Base-by-base conservation (phyloP, 371 early-diverging fungal genomes). In the Lichtheimia ornata region DNA sequence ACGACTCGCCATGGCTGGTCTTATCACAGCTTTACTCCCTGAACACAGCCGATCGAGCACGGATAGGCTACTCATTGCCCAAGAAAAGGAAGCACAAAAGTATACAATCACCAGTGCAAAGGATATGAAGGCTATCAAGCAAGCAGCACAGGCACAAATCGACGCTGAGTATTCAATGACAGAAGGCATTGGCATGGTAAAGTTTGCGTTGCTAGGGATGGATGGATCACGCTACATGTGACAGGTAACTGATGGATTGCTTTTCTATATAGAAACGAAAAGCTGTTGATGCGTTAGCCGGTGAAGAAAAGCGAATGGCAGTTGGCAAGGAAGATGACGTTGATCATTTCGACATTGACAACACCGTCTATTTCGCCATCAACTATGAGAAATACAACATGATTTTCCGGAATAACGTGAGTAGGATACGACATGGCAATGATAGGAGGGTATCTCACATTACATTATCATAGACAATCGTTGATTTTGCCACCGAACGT, bases 381-480 rank as follows among this genome's bases (percentile, higher is more conserved):
- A 92, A 94, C 66, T 88, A 78, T 67, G 90, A 92, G 15, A 84
- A 85, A 49, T 91, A 88, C 66, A 91, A 90, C 61, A 84, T 94
- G 60, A 71, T 84, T 20, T 77, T 90, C 60, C 86, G 95, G 62
- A 94, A 92, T 64, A 83, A 78, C 62, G 87, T 87, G 71, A 28
- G 71, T 41, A 14, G 12, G 7, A 5, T 28, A n/a, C 5, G 0
- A 5, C 14, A 11, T 17, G 18, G 5, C 17, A 6, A 35, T 11
- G 9, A 9, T 11, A 35, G 17, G 7, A 22, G 0, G 47, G 1
- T 0, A 47, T 18, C 47, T 22, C 17, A 47, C 47, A 22, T 40
- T 62, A 5, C 9, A 18, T 53, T 28, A 22, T 35, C 67, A 3
- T 52, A 87, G 79, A 73, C 77, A 18, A 72, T 96, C 54, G 83